Base-by-base conservation (phyloP, 768 basidiomycete species). In the Coprinellus micaceus region DNA sequence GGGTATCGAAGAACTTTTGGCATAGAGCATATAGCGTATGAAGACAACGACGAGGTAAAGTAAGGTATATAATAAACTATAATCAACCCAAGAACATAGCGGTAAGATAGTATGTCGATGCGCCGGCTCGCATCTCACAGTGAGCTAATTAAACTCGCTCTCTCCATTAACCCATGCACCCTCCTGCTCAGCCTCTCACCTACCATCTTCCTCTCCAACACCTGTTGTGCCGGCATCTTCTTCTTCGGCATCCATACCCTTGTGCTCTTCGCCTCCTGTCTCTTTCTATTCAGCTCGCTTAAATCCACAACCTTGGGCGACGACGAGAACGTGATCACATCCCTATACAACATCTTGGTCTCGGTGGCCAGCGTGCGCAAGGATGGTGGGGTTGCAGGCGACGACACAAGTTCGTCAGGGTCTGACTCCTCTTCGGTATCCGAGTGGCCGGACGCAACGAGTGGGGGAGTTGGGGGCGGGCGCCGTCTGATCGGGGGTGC, bases 301-400 rank as follows among this genome's bases (percentile, higher is more conserved):
- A 99, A 76, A 69, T 98, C 95, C 36, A 99, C 89, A 26, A 99
- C 86, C 4, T 82, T 80, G 0, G 91, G 88, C 2, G 85, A 83
- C 0, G 93, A 85, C 1, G 94, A 91, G 69, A 89, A 91, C 61
- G 81, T 79, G 63, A 95, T 86, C 9, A 98, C 89, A 60, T 96
- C 91, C n/a, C 89, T 83, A 65, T 91, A 94, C 19, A 99, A 77
- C 40, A 87, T 68, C 69, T 91, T 96, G 1, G 90, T 89, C 68
- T 97, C 92, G 0, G 85, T 88, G 1, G 85, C 75, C 43, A 98
- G 77, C 0, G 88, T 80, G 37, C 84, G 84, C 15, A 91, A 66
- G 2, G 83, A 84, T 3, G 69, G 77, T 25, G 78, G 82, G 19
- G 78, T 37, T 12, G 29, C 44, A 13, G 51, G 40, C 9, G 22